Conservation (phyloP, 2,329 filamentous ascomycete species). For the Boeremia exigua region DNA sequence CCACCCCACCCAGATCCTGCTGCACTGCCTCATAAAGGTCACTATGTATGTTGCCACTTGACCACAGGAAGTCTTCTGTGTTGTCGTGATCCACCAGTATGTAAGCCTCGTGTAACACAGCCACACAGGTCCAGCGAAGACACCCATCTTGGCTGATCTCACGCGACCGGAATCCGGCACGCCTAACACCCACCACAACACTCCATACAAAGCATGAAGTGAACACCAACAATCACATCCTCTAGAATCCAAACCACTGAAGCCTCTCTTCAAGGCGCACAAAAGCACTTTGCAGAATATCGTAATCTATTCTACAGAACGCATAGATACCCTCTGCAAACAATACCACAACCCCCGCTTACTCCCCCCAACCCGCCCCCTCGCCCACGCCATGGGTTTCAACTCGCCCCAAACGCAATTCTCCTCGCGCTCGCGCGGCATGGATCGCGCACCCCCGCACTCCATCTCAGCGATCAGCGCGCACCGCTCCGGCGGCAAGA, state of each 20-base stretch:
- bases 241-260: not conserved
- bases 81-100: not conserved
- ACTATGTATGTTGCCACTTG: not conserved
- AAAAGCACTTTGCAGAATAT: not conserved
- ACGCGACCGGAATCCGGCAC: constrained; percentile 4
- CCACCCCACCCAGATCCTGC: not conserved
- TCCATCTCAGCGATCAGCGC: constrained; percentile 24
- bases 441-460: constrained; percentile 19
- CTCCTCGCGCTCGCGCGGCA: not conserved
- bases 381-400: not conserved
- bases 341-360: not conserved
- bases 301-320: too few relatives aligned
- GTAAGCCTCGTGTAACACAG: not conserved
- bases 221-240: not conserved
- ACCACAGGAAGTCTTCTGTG: not conserved
- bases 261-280: too few relatives aligned
- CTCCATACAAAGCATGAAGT: not conserved
- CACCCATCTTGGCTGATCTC: constrained; percentile 8
- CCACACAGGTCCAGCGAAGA: not conserved
- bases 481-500: constrained; percentile 22
- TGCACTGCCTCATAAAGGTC: not conserved
- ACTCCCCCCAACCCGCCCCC: not conserved
- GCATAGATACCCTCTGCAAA: not conserved
- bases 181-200: not conserved
- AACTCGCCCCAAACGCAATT: not conserved